Conservation (phyloP, 441 rosid species). For the Cnidoscolus chayamansa region DNA sequence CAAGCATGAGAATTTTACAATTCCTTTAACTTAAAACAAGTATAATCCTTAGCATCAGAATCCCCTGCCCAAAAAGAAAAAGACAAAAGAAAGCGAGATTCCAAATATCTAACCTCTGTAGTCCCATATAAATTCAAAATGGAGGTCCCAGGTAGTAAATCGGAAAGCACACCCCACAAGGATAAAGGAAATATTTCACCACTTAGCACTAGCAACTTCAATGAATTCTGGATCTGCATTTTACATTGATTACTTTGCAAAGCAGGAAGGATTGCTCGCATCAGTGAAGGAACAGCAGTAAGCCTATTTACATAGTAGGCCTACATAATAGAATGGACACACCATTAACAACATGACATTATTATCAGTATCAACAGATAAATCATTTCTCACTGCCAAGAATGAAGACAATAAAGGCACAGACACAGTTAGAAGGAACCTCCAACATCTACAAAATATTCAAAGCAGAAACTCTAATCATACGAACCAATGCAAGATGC, state of each 20-base stretch:
- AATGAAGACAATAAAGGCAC: neutral
- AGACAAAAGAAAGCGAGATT: conserved; percentile 10
- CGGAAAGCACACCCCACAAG: conserved; percentile 68
- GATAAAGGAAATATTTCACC: conserved; percentile 78
- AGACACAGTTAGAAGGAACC: neutral
- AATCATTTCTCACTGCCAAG: neutral
- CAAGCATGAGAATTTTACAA: neutral
- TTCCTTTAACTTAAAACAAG: conserved; percentile 1
- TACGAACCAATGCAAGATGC: neutral
- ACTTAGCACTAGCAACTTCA: conserved; percentile 73
- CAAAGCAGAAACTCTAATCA: neutral
- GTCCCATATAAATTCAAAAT: conserved; percentile 87
- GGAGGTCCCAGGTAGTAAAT: conserved; percentile 61
- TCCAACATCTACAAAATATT: neutral
- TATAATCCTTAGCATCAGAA: neutral
- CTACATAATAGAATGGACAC: conserved; percentile 33
- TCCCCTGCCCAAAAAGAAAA: neutral
- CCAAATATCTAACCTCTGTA: conserved; percentile 69
- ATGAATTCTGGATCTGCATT: conserved; percentile 39
- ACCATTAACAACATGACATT: conserved; percentile 2
- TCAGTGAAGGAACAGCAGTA: conserved; percentile 74
- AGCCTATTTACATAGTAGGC: conserved; percentile 72
- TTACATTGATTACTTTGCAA: conserved; percentile 46
- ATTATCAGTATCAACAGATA: conserved; percentile 14
- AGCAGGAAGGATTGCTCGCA: conserved; percentile 69